Percentiles rank a stretch among this genome's conserved stretches.
phyloP scores from a whole-genome alignment of 371 early-diverging fungal genomes.

The Syncephalis plumigaleata region DNA sequence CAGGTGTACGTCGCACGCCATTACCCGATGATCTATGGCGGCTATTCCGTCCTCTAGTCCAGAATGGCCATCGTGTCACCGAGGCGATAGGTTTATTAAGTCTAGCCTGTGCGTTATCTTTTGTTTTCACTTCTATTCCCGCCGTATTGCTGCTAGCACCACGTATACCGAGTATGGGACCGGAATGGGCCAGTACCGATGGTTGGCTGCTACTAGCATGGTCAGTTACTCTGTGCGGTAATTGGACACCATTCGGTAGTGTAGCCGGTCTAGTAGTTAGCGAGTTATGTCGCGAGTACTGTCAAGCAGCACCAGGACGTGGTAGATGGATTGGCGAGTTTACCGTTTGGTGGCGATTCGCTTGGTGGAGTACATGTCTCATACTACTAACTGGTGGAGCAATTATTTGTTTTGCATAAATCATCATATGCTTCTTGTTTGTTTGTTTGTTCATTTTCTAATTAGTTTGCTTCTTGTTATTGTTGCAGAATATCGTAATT shows the following conservation, averaged over 20 bases:
- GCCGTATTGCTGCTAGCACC: conserved; percentile 4
- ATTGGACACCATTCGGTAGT: conserved; percentile 4
- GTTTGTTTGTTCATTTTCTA: too few species aligned
- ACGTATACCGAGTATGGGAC: background rate
- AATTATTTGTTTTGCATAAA: too few species aligned
- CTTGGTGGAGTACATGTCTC: conserved; percentile 1
- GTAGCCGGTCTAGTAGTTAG: conserved; percentile 6
- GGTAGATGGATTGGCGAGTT: conserved; percentile 4
- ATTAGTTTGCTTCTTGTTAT: too few species aligned
- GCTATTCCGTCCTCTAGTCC: conserved; percentile 1
- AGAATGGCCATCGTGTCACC: background rate
- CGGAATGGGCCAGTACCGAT: background rate
- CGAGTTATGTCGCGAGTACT: background rate
- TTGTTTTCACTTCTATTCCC: conserved; percentile 6
- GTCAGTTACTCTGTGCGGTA: conserved; percentile 5
- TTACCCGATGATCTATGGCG: conserved; percentile 3
- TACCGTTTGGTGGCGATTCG: conserved; percentile 3
- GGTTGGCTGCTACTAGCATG: conserved; percentile 6
- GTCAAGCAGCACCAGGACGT: background rate
- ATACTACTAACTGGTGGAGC: too few species aligned
- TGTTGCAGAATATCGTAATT: too few species aligned
- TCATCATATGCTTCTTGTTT: too few species aligned
- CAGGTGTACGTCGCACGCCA: conserved; percentile 3
- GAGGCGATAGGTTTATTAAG: background rate
- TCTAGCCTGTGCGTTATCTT: conserved; percentile 1